These are phyloP conservation scores for Linum tenue DNA, from an alignment of 345 rosid genomes.

Conservation along the genomic window DNA sequence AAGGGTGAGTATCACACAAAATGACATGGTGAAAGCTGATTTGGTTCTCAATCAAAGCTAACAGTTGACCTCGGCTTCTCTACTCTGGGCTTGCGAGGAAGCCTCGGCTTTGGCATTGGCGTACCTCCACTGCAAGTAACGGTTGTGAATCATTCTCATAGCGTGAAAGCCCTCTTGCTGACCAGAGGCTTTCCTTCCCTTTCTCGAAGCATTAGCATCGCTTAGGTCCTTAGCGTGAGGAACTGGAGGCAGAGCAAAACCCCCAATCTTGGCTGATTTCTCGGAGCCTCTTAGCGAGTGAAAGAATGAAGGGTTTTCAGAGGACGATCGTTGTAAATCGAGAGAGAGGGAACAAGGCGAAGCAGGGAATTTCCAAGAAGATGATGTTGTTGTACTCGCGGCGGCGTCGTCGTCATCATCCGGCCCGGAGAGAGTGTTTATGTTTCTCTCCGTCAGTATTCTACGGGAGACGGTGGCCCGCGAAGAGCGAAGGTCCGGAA, in stretches of 20 bases:
- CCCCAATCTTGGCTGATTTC: conserved; percentile 18
- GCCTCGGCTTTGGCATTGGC: conserved; percentile 68
- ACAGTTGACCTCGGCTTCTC: conserved; percentile 57
- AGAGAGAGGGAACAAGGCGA: conserved; percentile 33
- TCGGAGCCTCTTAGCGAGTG: conserved; percentile 18
- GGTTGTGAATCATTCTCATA: conserved; percentile 59
- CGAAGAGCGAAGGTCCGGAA: conserved; percentile 25
- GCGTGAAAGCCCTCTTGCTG: conserved; percentile 58
- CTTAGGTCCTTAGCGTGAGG: conserved; percentile 29
- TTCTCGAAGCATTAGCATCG: conserved; percentile 24
- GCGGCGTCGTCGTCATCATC: conserved; percentile 3
- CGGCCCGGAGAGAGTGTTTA: conserved; percentile 11
- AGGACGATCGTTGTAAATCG: conserved; percentile 19
- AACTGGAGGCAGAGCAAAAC: conserved; percentile 44
- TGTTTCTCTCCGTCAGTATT: conserved; percentile 23
- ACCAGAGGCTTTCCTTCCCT: conserved; percentile 32
- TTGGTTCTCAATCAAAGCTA: neutral
- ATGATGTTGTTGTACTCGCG: neutral
- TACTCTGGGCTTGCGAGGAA: conserved; percentile 42
- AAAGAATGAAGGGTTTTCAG: conserved; percentile 12
- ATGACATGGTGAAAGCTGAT: neutral
- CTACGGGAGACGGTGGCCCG: conserved; percentile 24
- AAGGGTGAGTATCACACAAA: neutral
- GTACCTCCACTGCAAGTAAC: conserved; percentile 74
- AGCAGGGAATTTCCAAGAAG: conserved; percentile 12